Base-by-base conservation (phyloP, 2,329 filamentous ascomycete genomes). In the Fusarium sp. region DNA sequence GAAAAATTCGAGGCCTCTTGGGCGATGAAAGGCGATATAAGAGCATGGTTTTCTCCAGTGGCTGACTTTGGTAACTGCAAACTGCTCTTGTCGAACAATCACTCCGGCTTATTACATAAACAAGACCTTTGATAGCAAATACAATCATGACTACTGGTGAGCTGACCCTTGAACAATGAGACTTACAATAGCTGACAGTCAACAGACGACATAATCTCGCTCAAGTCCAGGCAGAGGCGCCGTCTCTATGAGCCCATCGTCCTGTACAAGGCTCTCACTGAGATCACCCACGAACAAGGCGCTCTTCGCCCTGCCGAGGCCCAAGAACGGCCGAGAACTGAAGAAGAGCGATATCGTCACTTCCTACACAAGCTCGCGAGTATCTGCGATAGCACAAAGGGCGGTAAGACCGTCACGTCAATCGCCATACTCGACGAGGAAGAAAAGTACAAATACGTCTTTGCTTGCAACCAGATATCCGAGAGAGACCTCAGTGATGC, bases 301-400 rank as follows among this genome's bases (percentile, higher is more conserved):
- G 56, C 60, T 2, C 54, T 65, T 22, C 65, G 56, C 1, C 39
- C 22, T 3, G 60, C 56, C 7, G 69, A 74, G 4, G 20, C 18
- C 1, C 35, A 38, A 1, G 51, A 61, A 1, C 63, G 7, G 6
- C 65, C 65, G 5, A 35, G 38, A 4, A 75, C 70, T 6, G 69
- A 75, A 12, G 75, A 79, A 22, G 58, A 77, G 18, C 55, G 53
- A 4, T 79, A 80, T 9, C 73, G 78, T 6, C 63, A 33, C 4
- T 83, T 80, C n/a, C 72, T 82, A 2, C 76, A 81, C 45, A 78
- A 75, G 13, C 62, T 83, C 4, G 79, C 79, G 0, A 75, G 76
- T 24, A 67, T 81, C 7, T 82, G 81, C 54, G 81, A 82, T 42
- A 77, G 62, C 5, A 31, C 55, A 15, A 77, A 70, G 22, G 67